These are phyloP conservation scores for Chrysochromulina tobinii DNA, from an alignment of 78 protist genomes.

Conservation along the genomic window DNA sequence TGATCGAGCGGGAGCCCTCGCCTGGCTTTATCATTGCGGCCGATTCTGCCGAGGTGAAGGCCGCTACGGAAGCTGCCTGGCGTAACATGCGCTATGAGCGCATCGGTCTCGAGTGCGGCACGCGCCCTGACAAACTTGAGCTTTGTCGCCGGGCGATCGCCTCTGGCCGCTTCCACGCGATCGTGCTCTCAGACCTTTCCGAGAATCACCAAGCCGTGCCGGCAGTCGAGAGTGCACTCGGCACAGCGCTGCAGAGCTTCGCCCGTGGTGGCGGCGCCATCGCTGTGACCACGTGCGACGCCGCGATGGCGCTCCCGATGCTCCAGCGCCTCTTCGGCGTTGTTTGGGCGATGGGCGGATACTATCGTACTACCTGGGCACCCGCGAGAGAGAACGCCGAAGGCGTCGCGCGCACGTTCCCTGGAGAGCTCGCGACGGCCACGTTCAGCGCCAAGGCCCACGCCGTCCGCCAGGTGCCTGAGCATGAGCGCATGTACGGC, in stretches of 20 bases:
- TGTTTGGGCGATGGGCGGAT: background rate
- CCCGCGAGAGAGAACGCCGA: background rate
- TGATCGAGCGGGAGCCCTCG: background rate
- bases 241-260: background rate
- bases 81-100: background rate
- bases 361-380: background rate
- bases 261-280: background rate
- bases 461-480: background rate
- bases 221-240: background rate
- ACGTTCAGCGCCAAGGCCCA: background rate
- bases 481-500: background rate
- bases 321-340: background rate
- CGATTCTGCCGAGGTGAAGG: background rate
- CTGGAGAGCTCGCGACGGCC: background rate
- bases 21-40: background rate
- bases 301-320: background rate
- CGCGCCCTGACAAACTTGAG: background rate
- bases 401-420: background rate
- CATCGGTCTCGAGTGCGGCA: background rate
- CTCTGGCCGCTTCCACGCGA: background rate
- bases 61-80: background rate
- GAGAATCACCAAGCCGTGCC: background rate
- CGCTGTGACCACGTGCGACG: background rate
- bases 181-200: background rate
- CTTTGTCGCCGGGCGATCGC: background rate